Base-by-base conservation (phyloP, 306 rosid species). In the Parietaria judaica region DNA sequence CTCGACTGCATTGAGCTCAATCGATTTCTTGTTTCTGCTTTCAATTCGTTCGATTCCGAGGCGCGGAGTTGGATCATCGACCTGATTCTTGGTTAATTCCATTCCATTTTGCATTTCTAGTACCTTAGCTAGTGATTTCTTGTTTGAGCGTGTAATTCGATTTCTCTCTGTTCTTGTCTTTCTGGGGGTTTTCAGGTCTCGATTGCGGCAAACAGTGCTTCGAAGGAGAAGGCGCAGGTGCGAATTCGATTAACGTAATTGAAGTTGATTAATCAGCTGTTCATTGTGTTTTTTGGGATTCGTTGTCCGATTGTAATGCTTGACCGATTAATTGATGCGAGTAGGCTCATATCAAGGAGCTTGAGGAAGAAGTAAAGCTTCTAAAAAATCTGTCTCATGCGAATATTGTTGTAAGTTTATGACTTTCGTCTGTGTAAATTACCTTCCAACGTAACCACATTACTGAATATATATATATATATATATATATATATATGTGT, bases 351-450 rank as follows among this genome's bases (percentile, higher is more conserved):
- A 63, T 94, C 67, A 86, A 83, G 81, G 99, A 94, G 75, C 99
- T 94, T 47, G 99, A 94, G 79, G 99, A 94, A 74, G 99, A 94
- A 84, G 99, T 94, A 70, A 94, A 94, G 79, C 88, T 94, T 69
- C 86, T 94, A 16, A 94, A 89, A 74, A 86, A 89, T 83, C 94
- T 81, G 52, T 89, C 95, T 8, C 99, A 94, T 84, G 86, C 87
- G 57, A 94, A 94, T 66, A 94, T 94, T 74, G 99, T 94, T 69
- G 99, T 94, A 80, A 86, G 97, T 86, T 66, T 86, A 71, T 68
- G 71, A 76, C 70, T 44, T 66, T 71, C 66, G 4, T 61, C 60
- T 36, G 64, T 66, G 63, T 58, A 59, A 55, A 65, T 71, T 35
- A 70, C 56, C 58, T 59, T 56, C 34, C 52, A 63, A 61, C 57